Percentiles rank a stretch among this genome's conserved stretches.
Conservation (phyloP, 1,284 basidiomycete species). For the Waitea zeae region DNA sequence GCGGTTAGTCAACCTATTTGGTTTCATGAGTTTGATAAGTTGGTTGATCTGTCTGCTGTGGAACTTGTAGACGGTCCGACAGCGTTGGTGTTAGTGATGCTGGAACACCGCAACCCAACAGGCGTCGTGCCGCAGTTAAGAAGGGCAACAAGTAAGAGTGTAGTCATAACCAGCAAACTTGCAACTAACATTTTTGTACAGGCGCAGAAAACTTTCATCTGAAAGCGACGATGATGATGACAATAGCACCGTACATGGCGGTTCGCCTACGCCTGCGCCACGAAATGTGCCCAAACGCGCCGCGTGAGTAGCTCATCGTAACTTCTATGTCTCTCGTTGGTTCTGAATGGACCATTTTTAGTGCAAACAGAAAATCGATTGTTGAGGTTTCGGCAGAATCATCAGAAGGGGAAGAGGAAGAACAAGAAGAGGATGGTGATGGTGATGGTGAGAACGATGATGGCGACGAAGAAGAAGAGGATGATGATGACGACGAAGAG, state of each 20-base stretch:
- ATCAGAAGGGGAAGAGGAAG: too few relatives aligned
- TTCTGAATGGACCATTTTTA: background rate
- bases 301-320: background rate
- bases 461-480: conserved; percentile 22
- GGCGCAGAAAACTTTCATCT: conserved; percentile 14
- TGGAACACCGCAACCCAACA: conserved; percentile 11
- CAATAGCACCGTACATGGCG: conserved; percentile 1
- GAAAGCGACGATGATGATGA: conserved; percentile 14
- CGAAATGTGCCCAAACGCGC: background rate
- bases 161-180: background rate
- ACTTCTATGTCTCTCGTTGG: background rate
- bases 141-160: conserved; percentile 6
- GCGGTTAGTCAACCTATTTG: conserved; percentile 9
- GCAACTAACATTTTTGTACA: conserved; percentile 6
- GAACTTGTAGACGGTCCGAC: conserved; percentile 14
- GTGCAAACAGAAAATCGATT: background rate
- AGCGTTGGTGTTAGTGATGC: conserved; percentile 16
- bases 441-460: background rate
- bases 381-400: background rate
- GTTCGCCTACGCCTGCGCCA: background rate
- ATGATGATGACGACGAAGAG: conserved; percentile 20
- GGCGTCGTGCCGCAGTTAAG: conserved; percentile 14
- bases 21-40: background rate
- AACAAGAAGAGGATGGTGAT: background rate
- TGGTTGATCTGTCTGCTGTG: too few relatives aligned